phyloP scores from a whole-genome alignment of 176 grass and related monocot species.

The Oryza nivara region DNA sequence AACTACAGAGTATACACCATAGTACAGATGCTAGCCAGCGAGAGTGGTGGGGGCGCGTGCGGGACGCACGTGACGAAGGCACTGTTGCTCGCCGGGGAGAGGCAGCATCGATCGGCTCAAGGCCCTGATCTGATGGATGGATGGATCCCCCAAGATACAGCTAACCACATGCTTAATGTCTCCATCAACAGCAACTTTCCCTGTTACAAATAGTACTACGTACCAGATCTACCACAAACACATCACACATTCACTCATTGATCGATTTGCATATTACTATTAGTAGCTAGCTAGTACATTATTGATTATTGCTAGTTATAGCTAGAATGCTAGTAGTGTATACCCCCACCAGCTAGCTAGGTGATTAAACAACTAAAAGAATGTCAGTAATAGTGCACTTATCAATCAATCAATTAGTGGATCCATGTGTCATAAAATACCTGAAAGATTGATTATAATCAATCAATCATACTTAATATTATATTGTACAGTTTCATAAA shows the following conservation, averaged over 20 bases:
- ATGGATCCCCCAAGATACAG: neutral
- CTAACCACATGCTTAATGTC: neutral
- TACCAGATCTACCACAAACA: neutral
- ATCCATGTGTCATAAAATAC: neutral
- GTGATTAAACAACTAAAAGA: neutral
- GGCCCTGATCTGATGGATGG: no score
- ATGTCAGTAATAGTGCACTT: neutral
- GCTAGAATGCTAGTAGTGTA: neutral
- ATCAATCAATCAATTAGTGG: neutral
- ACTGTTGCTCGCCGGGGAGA: neutral
- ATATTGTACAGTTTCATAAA: neutral
- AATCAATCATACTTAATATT: neutral
- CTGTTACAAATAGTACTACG: neutral
- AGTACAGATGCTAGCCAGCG: neutral
- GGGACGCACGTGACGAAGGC: neutral
- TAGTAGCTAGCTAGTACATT: neutral
- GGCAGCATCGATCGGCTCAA: neutral
- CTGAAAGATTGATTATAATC: neutral
- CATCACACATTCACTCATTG: neutral
- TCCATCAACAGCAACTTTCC: neutral
- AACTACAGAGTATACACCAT: no score
- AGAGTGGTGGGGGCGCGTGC: neutral
- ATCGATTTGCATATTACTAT: neutral
- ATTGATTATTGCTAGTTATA: neutral
- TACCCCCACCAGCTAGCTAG: neutral